phyloP scores from a whole-genome alignment of 1,284 basidiomycete species.

The Ganoderma resinaceum region DNA sequence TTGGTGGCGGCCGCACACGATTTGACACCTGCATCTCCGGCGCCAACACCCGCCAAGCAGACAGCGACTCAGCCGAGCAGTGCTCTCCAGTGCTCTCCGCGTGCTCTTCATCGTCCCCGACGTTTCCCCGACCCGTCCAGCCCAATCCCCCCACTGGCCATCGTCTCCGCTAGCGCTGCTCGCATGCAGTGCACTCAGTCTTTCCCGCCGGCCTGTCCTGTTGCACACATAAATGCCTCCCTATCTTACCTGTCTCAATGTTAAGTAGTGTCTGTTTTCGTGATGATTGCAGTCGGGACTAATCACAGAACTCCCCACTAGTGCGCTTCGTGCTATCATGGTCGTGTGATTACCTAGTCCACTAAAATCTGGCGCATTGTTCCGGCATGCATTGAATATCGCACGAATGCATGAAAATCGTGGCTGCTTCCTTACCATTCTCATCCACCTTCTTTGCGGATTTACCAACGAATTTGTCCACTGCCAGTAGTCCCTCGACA shows the following conservation, averaged over 20 bases:
- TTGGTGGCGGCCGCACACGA: background rate
- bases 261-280: background rate
- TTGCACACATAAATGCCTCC: too few species aligned
- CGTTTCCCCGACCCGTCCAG: background rate
- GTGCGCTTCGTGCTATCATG: background rate
- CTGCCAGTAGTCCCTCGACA: background rate
- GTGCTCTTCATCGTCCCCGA: background rate
- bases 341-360: background rate
- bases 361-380: background rate
- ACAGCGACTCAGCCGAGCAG: background rate
- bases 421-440: background rate
- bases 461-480: background rate
- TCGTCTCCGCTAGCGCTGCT: background rate
- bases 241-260: too few species aligned
- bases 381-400: background rate
- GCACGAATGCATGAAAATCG: background rate
- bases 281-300: too few species aligned
- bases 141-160: background rate
- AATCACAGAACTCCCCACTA: too few species aligned
- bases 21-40: background rate
- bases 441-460: background rate
- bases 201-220: background rate
- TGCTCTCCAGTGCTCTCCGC: slow-evolving; percentile 1
- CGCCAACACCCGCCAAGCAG: background rate
- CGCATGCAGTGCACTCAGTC: background rate